A percentile compares a stretch with the other conserved stretches of the same genome.
phyloP scores from a whole-genome alignment of 2,329 filamentous ascomycete species.

The Lachnellula arida region DNA sequence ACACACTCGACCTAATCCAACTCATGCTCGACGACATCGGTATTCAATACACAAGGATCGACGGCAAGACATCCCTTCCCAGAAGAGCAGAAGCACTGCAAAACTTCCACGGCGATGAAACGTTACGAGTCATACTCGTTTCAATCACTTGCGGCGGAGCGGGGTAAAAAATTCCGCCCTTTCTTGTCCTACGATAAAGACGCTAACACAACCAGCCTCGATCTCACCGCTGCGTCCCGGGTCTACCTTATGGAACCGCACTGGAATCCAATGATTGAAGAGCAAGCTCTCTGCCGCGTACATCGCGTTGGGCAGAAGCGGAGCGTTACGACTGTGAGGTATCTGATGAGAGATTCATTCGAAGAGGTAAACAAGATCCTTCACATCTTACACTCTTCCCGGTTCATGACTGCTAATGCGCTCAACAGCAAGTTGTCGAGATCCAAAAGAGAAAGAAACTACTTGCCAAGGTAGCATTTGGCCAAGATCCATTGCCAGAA shows the following conservation, averaged over 20 bases:
- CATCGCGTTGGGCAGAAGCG: conserved; percentile 22
- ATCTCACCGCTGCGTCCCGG: conserved; percentile 18
- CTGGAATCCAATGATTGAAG: conserved; percentile 29
- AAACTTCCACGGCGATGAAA: conserved; percentile 36
- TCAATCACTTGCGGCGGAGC: conserved; percentile 6
- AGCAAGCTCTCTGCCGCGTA: conserved; percentile 23
- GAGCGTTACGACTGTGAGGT: conserved; percentile 22
- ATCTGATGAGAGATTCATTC: conserved; percentile 25
- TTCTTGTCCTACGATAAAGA: too few species aligned
- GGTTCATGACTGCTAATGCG: too few species aligned
- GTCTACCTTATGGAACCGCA: conserved; percentile 28
- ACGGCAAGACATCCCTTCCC: conserved; percentile 40
- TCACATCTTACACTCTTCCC: too few species aligned
- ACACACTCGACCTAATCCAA: conserved; percentile 12
- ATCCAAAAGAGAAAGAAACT: conserved; percentile 9
- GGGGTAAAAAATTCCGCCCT: background rate
- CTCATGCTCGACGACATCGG: background rate
- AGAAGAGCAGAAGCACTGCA: conserved; percentile 39
- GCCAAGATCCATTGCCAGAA: background rate
- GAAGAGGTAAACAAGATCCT: conserved; percentile 13
- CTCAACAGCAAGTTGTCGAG: conserved; percentile 11
- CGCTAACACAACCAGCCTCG: conserved; percentile 4
- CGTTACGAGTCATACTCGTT: conserved; percentile 25
- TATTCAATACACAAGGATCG: conserved; percentile 36
- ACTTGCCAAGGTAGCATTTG: conserved; percentile 8